Evolutionary conservation across 179 eudicot genomes (phyloP).

Genomic region (Silene noctiflora): DNA sequence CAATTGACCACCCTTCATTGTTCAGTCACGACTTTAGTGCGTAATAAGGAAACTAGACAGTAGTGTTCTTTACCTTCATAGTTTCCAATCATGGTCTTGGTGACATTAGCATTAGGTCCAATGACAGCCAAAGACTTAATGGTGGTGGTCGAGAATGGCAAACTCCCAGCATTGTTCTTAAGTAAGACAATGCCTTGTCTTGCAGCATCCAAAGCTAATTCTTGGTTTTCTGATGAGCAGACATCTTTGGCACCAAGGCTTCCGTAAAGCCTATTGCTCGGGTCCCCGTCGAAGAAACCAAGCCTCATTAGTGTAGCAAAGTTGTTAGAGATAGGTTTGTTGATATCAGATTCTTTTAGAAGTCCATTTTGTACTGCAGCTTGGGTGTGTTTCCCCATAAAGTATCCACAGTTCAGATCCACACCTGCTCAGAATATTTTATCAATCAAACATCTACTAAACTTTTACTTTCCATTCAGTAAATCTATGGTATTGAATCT

Average conservation of each 20-base stretch:
- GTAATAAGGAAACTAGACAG: not conserved
- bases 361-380: conserved; percentile 53
- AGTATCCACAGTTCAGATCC: conserved; percentile 71
- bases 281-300: conserved; percentile 70
- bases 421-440: conserved; percentile 37
- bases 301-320: conserved; percentile 67
- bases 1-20: too few relatives aligned
- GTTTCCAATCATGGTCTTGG: conserved; percentile 84
- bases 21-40: too few relatives aligned
- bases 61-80: conserved; percentile 58
- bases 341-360: conserved; percentile 43
- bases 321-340: conserved; percentile 54
- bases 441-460: not conserved
- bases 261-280: conserved; percentile 43
- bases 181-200: conserved; percentile 80
- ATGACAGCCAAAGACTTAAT: conserved; percentile 77
- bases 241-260: conserved; percentile 63
- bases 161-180: conserved; percentile 47
- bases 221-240: conserved; percentile 55
- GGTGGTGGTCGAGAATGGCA: conserved; percentile 60
- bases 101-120: conserved; percentile 91
- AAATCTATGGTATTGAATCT: too few relatives aligned
- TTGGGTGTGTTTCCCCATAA: conserved; percentile 47
- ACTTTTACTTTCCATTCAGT: too few relatives aligned
- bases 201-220: conserved; percentile 75